Conservation (phyloP, 2,329 filamentous ascomycete genomes). For the Orbilia ellipsospora region DNA sequence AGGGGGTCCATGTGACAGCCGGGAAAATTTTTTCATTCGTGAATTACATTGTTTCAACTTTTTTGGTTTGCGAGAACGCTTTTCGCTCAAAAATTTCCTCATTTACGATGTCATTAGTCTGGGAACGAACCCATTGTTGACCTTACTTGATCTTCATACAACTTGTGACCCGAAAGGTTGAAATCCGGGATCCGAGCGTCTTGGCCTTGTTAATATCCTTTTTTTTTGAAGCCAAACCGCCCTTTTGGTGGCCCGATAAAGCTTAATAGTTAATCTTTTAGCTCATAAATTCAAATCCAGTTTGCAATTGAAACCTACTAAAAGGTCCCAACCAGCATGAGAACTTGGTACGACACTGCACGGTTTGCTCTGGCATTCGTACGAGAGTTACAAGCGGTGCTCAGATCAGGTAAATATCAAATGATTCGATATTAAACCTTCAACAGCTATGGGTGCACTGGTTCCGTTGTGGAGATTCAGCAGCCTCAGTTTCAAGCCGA, state of each 20-base stretch:
- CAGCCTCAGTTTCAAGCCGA: not conserved
- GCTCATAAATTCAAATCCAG: not conserved
- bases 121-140: not conserved
- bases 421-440: no score
- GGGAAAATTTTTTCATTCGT: conserved; percentile 5
- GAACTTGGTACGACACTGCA: no score
- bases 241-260: conserved; percentile 2
- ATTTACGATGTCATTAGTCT: no score
- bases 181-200: conserved; percentile 16
- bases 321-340: no score
- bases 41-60: not conserved
- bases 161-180: not conserved
- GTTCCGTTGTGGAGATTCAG: conserved; percentile 33
- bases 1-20: no score
- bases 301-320: no score
- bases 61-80: no score
- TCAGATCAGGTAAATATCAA: conserved; percentile 16
- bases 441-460: not conserved
- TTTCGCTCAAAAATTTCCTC: no score
- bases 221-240: conserved; percentile 6
- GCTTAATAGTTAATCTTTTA: conserved; percentile 16
- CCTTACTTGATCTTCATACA: no score
- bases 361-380: not conserved
- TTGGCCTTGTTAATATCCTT: not conserved
- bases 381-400: conserved; percentile 2